Evolutionary conservation across 2,329 filamentous ascomycete genomes (phyloP).

Genomic region (Hymenoscyphus repandus): DNA sequence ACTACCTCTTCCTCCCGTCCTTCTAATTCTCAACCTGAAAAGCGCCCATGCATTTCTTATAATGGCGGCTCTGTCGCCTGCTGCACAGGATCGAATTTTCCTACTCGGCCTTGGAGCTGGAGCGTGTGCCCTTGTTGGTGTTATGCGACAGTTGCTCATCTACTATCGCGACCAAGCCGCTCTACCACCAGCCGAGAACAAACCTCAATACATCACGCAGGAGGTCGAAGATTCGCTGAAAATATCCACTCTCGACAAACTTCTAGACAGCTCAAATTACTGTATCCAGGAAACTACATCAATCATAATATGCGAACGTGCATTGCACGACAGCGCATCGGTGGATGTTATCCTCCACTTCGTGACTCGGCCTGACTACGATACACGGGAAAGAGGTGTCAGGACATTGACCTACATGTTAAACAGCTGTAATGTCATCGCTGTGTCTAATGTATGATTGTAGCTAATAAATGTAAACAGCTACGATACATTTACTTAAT

Average conservation of each 20-base stretch:
- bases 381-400: conserved; percentile 51
- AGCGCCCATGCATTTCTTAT: conserved; percentile 4
- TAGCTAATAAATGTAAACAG: conserved; percentile 21
- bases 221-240: conserved; percentile 69
- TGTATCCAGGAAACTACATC: conserved; percentile 65
- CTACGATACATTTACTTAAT: conserved; percentile 22
- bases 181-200: conserved; percentile 59
- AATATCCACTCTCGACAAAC: conserved; percentile 58
- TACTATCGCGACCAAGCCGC: conserved; percentile 59
- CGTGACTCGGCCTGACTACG: conserved; percentile 54
- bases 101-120: conserved; percentile 38
- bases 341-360: conserved; percentile 50
- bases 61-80: conserved; percentile 29
- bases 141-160: conserved; percentile 53
- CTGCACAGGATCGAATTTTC: conserved; percentile 25
- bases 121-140: conserved; percentile 51
- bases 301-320: conserved; percentile 51
- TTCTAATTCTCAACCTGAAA: background rate
- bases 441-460: conserved; percentile 10
- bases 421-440: conserved; percentile 36
- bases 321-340: conserved; percentile 52
- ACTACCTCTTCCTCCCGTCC: too few species aligned
- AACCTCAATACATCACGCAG: conserved; percentile 69
- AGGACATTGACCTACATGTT: conserved; percentile 52
- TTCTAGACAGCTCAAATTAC: conserved; percentile 66